phyloP scores from a whole-genome alignment of 106 monocot genomes.

The Phalaenopsis equestris region DNA sequence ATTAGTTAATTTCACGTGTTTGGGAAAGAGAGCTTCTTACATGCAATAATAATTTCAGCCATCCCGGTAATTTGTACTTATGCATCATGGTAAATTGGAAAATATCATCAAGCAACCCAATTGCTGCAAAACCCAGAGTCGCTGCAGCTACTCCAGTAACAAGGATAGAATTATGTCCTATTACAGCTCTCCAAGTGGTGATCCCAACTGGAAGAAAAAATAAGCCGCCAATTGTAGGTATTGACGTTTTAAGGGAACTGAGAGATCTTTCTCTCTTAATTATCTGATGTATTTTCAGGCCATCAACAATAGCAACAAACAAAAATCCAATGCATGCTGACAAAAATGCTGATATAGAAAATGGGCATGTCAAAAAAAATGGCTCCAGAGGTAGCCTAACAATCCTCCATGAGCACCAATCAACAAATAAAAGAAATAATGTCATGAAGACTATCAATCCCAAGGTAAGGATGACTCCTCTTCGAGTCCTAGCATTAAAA shows the following conservation, averaged over 20 bases:
- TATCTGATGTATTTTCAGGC: conserved; percentile 52
- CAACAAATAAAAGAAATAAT: conserved; percentile 60
- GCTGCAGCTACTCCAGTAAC: conserved; percentile 46
- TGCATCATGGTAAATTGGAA: conserved; percentile 20
- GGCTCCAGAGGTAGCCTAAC: conserved; percentile 75
- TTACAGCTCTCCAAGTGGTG: conserved; percentile 32
- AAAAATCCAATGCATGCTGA: conserved; percentile 65
- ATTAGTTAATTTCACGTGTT: not conserved
- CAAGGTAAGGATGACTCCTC: conserved; percentile 56
- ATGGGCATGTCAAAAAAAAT: conserved; percentile 70
- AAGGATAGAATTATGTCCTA: conserved; percentile 34
- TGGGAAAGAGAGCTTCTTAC: conserved; percentile 13
- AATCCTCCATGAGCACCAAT: conserved; percentile 86
- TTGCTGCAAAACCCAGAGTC: conserved; percentile 52
- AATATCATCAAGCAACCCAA: conserved; percentile 76
- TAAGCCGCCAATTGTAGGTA: conserved; percentile 80
- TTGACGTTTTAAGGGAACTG: conserved; percentile 30
- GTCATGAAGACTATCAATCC: conserved; percentile 40
- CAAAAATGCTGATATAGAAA: conserved; percentile 47
- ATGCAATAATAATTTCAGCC: conserved; percentile 53
- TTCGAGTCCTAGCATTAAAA: conserved; percentile 39
- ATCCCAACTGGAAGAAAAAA: conserved; percentile 84
- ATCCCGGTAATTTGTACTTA: conserved; percentile 38
- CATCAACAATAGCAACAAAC: conserved; percentile 63
- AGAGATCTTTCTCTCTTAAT: conserved; percentile 35